These are phyloP conservation scores for Leucoagaricus sp. DNA, from an alignment of 1,284 basidiomycete genomes.

Conservation along the genomic window DNA sequence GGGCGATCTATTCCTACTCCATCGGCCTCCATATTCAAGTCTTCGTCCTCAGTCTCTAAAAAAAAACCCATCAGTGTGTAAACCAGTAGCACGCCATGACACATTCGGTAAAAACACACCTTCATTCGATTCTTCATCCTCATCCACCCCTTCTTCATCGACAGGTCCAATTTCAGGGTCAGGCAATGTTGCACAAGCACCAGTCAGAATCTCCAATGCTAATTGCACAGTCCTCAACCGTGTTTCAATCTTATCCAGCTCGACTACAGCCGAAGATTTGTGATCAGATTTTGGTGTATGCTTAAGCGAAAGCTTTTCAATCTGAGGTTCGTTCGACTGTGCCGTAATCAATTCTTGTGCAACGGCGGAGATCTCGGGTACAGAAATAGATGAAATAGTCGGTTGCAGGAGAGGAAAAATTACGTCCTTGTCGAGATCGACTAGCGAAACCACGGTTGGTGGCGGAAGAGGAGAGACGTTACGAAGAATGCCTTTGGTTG, in stretches of 20 bases:
- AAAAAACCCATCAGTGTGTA: not conserved
- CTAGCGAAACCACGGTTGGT: slow-evolving; percentile 57
- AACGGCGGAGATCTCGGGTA: slow-evolving; percentile 50
- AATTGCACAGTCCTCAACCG: slow-evolving; percentile 75
- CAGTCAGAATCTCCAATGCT: slow-evolving; percentile 84
- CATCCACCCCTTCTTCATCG: slow-evolving; percentile 31
- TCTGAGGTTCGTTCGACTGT: slow-evolving; percentile 50
- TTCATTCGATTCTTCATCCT: slow-evolving; percentile 25
- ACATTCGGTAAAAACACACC: slow-evolving; percentile 7
- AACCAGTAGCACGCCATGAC: no score
- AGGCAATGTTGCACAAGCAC: slow-evolving; percentile 84
- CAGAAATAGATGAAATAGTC: slow-evolving; percentile 63
- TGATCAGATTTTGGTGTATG: slow-evolving; percentile 71
- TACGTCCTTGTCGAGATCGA: slow-evolving; percentile 73
- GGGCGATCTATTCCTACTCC: slow-evolving; percentile 31
- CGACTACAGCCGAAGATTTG: slow-evolving; percentile 63
- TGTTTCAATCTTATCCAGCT: slow-evolving; percentile 76
- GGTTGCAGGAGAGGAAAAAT: slow-evolving; percentile 75
- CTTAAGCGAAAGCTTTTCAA: slow-evolving; percentile 62
- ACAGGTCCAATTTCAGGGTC: slow-evolving; percentile 54
- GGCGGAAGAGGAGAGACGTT: slow-evolving; percentile 76
- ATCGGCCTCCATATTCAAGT: slow-evolving; percentile 37
- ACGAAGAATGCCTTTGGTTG: slow-evolving; percentile 63
- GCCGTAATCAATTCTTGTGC: slow-evolving; percentile 58
- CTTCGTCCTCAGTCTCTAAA: slow-evolving; percentile 18